Evolutionary conservation across 2,329 filamentous ascomycete genomes (phyloP).

Genomic region (Gnomoniopsis smithogilvyi): DNA sequence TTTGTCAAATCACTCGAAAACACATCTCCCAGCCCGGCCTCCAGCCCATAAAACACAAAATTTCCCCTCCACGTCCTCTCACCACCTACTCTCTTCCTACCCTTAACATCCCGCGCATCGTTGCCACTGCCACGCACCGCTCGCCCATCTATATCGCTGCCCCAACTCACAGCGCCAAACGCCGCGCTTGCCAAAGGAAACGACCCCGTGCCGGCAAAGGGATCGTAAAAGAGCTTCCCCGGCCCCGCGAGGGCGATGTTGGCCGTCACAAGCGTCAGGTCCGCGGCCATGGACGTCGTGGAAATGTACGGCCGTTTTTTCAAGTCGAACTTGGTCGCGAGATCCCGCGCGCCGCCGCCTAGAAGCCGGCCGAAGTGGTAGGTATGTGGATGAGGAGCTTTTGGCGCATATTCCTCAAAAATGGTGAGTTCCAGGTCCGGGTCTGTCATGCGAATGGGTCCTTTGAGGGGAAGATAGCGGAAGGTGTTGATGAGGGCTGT

Average conservation of each 20-base stretch:
- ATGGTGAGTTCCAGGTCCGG: constrained; percentile 75
- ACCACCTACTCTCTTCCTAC: constrained; percentile 18
- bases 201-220: constrained; percentile 92
- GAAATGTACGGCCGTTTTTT: constrained; percentile 94
- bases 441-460: constrained; percentile 71
- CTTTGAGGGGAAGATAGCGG: constrained; percentile 71
- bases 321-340: constrained; percentile 73
- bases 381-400: constrained; percentile 45
- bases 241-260: constrained; percentile 82
- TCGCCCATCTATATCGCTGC: constrained; percentile 90
- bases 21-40: constrained; percentile 65
- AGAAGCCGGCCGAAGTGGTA: constrained; percentile 74
- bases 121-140: constrained; percentile 68
- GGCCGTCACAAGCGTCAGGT: constrained; percentile 85
- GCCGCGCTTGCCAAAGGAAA: constrained; percentile 89
- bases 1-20: constrained; percentile 89
- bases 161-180: constrained; percentile 80
- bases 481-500: constrained; percentile 80
- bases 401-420: constrained; percentile 68
- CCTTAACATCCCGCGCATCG: constrained; percentile 41
- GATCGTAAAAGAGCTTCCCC: constrained; percentile 87
- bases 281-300: constrained; percentile 96
- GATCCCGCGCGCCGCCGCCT: constrained; percentile 62
- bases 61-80: constrained; percentile 61
- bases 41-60: constrained; percentile 78